A percentile compares a stretch with the other conserved stretches of the same genome.
These are phyloP conservation scores for Solanum peruvianum DNA, from an alignment of 257 asterid genomes.

Conservation along the genomic window DNA sequence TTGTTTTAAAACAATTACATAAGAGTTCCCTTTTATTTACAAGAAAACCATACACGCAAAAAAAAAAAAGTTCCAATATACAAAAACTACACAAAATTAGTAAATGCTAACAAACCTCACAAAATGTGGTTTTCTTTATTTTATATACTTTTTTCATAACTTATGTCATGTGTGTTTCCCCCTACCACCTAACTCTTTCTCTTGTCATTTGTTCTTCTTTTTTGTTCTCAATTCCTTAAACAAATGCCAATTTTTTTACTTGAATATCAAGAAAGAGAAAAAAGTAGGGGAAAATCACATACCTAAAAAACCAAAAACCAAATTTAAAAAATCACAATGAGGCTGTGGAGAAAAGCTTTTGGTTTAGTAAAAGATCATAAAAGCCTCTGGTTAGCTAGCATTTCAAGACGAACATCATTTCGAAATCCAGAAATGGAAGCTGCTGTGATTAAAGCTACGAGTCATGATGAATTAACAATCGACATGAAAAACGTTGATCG, in stretches of 20 bases:
- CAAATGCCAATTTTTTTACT: not conserved
- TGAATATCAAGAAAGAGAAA: not conserved
- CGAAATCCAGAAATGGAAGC: constrained; percentile 79
- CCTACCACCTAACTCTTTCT: not conserved
- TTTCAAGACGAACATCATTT: constrained; percentile 43
- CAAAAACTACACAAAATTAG: not conserved
- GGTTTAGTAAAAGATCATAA: constrained; percentile 57
- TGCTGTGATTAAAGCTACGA: constrained; percentile 66
- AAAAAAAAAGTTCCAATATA: not conserved
- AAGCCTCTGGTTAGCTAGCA: constrained; percentile 53
- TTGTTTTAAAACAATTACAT: not conserved
- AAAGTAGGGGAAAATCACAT: not conserved
- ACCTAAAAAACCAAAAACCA: not conserved
- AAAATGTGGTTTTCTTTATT: not conserved
- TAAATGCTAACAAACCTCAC: not conserved
- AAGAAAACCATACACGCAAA: not conserved
- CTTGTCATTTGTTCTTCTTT: not conserved
- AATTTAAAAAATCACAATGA: constrained; percentile 10
- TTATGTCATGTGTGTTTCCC: not conserved
- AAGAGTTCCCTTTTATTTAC: not conserved
- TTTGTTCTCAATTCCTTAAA: not conserved
- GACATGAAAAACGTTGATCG: constrained; percentile 39
- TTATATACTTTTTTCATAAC: not conserved
- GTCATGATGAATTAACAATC: constrained; percentile 34
- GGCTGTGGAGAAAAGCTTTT: constrained; percentile 70